These are phyloP conservation scores for Phoma sp. DNA, from an alignment of 2,329 filamentous ascomycete species.

Conservation along the genomic window DNA sequence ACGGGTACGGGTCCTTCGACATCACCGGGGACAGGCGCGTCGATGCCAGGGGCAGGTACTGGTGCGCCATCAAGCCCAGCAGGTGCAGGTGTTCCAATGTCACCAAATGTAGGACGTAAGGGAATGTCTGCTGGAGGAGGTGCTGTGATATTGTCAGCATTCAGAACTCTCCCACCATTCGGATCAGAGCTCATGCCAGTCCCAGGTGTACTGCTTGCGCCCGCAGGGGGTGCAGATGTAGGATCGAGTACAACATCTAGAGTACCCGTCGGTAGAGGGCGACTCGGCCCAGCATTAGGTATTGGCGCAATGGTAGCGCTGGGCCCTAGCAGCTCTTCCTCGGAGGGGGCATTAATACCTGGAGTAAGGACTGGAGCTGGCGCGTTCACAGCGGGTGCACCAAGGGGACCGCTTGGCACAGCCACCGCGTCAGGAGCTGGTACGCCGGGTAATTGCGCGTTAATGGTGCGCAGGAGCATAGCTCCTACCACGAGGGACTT, in stretches of 20 bases:
- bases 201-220: not conserved
- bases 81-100: too few species aligned
- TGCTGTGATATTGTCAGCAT: too few species aligned
- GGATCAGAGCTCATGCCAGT: slow-evolving; percentile 5
- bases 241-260: slow-evolving; percentile 10
- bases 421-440: not conserved
- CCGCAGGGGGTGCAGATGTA: slow-evolving; percentile 1
- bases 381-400: not conserved
- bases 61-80: too few species aligned
- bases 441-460: slow-evolving; percentile 5
- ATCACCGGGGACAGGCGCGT: too few species aligned
- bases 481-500: slow-evolving; percentile 18
- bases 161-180: not conserved
- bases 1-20: too few species aligned
- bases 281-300: not conserved
- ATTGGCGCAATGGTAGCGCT: not conserved
- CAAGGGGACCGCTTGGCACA: not conserved
- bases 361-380: slow-evolving; percentile 5
- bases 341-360: slow-evolving; percentile 9
- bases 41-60: too few species aligned
- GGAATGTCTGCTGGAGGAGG: too few species aligned
- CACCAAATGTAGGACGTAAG: too few species aligned
- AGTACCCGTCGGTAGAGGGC: slow-evolving; percentile 3
- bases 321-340: slow-evolving; percentile 1
- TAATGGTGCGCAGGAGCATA: slow-evolving; percentile 16